Conservation (phyloP, 2,329 filamentous ascomycete genomes). For the Microascus cirrosus region DNA sequence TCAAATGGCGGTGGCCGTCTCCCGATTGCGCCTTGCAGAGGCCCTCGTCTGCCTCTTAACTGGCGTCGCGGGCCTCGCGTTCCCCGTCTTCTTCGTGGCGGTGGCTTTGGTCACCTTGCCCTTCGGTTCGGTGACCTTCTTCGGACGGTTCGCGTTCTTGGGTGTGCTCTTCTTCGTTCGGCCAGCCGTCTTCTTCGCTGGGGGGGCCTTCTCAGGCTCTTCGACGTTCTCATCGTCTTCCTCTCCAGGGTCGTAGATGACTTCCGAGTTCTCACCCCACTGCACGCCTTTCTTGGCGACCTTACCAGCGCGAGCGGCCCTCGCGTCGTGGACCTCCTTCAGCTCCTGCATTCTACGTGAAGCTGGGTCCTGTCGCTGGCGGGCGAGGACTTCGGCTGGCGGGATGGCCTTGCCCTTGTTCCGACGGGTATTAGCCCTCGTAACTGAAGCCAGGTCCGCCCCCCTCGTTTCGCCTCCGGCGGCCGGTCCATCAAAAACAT, state of each 20-base stretch:
- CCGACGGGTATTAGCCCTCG: slow-evolving; percentile 2
- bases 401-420: slow-evolving; percentile 2
- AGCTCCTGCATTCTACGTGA: slow-evolving; percentile 3
- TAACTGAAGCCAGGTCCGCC: slow-evolving; percentile 1
- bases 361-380: neutral
- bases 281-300: neutral
- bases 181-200: neutral
- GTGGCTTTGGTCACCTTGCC: neutral
- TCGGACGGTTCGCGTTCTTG: neutral
- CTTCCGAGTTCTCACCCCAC: slow-evolving; percentile 2
- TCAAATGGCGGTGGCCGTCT: no score
- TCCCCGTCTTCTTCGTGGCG: neutral
- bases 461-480: neutral
- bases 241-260: neutral
- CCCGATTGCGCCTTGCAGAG: neutral
- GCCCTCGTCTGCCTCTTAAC: neutral
- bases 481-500: neutral
- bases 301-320: neutral
- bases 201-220: neutral
- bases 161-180: no score
- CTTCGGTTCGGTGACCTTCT: neutral
- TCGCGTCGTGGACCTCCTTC: slow-evolving; percentile 3
- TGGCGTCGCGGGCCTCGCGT: neutral
- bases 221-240: neutral
- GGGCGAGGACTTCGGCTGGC: neutral